Percentiles rank a stretch among this genome's conserved stretches.
These are phyloP conservation scores for Yamadazyma sp. DNA, from an alignment of 805 yeast species.

Conservation along the genomic window DNA sequence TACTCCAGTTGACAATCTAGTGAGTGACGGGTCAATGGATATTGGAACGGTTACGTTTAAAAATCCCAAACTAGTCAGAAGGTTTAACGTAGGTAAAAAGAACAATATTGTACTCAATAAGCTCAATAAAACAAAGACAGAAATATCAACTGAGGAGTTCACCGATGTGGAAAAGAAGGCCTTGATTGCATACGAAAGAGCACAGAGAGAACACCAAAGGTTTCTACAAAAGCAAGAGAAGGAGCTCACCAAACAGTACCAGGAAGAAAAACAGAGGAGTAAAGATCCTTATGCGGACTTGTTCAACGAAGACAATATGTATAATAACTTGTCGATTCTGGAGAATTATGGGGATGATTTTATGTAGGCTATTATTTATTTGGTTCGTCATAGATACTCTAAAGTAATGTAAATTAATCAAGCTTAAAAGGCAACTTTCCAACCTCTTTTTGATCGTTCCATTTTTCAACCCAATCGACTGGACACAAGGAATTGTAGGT, in stretches of 20 bases:
- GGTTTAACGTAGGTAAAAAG: constrained; percentile 52
- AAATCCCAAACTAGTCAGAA: constrained; percentile 52
- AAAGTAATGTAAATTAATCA: constrained; percentile 21
- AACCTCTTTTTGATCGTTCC: constrained; percentile 82
- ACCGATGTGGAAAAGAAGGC: constrained; percentile 27
- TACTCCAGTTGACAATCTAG: constrained; percentile 72
- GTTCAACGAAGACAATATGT: constrained; percentile 31
- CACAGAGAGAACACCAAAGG: constrained; percentile 41
- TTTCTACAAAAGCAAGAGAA: constrained; percentile 26
- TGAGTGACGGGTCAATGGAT: constrained; percentile 69
- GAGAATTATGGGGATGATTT: constrained; percentile 19
- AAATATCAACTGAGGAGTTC: constrained; percentile 49
- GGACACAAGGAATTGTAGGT: constrained; percentile 89
- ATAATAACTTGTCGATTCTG: constrained; percentile 15
- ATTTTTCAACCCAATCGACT: constrained; percentile 76
- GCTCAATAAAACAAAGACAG: constrained; percentile 63
- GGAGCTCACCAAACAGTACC: constrained; percentile 36
- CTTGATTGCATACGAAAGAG: constrained; percentile 34
- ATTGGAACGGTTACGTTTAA: constrained; percentile 78
- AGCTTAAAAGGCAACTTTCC: constrained; percentile 46
- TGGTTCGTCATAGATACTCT: constrained; percentile 3
- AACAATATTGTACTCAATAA: constrained; percentile 62
- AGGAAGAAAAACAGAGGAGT: constrained; percentile 39
- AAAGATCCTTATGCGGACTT: constrained; percentile 34
- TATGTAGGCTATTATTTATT: constrained; percentile 13